These are phyloP conservation scores for Didymella keratinophila DNA, from an alignment of 2,329 filamentous ascomycete genomes.

Conservation along the genomic window DNA sequence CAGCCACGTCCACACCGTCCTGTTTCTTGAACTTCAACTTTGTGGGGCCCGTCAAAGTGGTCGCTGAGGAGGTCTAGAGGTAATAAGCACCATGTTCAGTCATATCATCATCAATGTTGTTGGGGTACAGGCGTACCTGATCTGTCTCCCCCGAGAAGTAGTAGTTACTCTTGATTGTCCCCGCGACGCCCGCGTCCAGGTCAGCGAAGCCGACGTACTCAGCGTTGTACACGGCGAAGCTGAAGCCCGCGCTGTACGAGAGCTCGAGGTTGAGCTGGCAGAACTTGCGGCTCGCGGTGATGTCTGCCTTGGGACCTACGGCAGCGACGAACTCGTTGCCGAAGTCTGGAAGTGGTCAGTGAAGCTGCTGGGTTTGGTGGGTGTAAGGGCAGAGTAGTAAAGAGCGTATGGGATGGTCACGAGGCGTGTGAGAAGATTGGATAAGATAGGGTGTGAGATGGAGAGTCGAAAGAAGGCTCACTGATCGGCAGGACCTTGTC, in stretches of 20 bases:
- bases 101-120: too few species aligned
- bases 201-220: constrained; percentile 48
- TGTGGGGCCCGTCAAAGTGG: constrained; percentile 48
- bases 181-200: constrained; percentile 48
- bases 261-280: constrained; percentile 50
- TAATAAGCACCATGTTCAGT: background rate
- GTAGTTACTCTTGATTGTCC: constrained; percentile 45
- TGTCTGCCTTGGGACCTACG: constrained; percentile 34
- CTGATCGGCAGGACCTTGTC: constrained; percentile 43
- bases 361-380: background rate
- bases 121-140: constrained; percentile 35
- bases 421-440: background rate
- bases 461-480: constrained; percentile 19
- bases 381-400: too few species aligned
- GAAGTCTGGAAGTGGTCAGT: constrained; percentile 32
- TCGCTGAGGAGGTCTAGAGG: constrained; percentile 21
- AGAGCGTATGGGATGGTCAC: too few species aligned
- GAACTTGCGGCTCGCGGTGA: constrained; percentile 47
- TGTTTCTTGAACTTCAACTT: constrained; percentile 56
- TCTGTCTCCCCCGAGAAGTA: constrained; percentile 48
- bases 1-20: constrained; percentile 46
- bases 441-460: background rate
- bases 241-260: constrained; percentile 47
- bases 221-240: constrained; percentile 46
- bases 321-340: constrained; percentile 42